Evolutionary conservation across 148 eudicot species (phyloP), one percentile per base, ranked within the genome.

Genomic region (Rhododendron ovatum): DNA sequence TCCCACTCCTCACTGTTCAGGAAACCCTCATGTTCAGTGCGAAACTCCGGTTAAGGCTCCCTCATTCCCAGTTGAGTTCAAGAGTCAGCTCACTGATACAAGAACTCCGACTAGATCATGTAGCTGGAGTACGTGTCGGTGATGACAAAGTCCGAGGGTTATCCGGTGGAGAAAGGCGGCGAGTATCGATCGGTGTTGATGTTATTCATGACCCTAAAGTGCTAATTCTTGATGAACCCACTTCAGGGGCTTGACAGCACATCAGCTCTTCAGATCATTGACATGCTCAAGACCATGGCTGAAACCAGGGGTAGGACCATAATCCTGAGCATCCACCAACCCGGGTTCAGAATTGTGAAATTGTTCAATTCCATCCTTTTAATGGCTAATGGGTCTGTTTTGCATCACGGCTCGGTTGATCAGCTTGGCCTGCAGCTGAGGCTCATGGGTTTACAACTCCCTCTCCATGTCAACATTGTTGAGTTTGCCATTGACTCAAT

Each of bases 231-330:
- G 99, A 98, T 83, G 99, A 98, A 43, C 99, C 99, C 24, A 98
- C 99, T 7, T 98, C 99, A 10, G 99, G 99, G 99, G 59, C 90
- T 98, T 22, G 99, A 98, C 85, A 98, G 99, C 75, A 91, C 91
- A 24, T 95, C 98, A 9, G 98, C 99, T 10, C 89, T 95, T 35
- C 98, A 94, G 89, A 95, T 98, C 83, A 92, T 98, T 74, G 96
- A 94, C 87, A 92, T 95, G 98, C 90, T 98, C 75, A 93, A 94
- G 76, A 87, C 88, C 80, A 98, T 98, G 99, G 98, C 99, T 10
- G 96, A 93, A 74, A 95, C 90, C 3, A 85, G 92, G 47, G 98
- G 96, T 2, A 76, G 98, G 11, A 98, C 98, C 9, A 76, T 98
- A 30, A 91, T 98, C 33, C 87, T 98, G 39, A 98, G 96, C 73